Percentiles rank a stretch among this genome's conserved stretches.
phyloP scores from a whole-genome alignment of 2,329 filamentous ascomycete genomes.

The Cryoendolithus antarcticus region DNA sequence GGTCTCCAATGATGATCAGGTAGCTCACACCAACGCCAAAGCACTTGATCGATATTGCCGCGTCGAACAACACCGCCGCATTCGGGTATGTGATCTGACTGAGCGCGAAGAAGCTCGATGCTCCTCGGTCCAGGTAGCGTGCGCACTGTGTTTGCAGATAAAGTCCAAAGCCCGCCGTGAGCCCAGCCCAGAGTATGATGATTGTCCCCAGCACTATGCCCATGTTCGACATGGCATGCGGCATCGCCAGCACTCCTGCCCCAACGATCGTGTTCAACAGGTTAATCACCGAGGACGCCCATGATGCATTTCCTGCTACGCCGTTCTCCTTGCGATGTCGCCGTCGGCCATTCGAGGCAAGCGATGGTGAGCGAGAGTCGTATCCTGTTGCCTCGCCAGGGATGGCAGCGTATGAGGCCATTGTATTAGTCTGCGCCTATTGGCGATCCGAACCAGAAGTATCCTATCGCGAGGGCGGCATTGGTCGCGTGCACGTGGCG shows the following conservation, averaged over 20 bases:
- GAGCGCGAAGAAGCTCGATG: slow-evolving; percentile 87
- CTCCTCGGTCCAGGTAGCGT: slow-evolving; percentile 79
- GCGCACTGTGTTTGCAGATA: slow-evolving; percentile 92
- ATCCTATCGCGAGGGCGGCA: no score
- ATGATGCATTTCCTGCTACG: slow-evolving; percentile 63
- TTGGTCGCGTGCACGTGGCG: no score
- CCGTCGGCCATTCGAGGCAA: slow-evolving; percentile 33
- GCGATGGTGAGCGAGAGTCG: slow-evolving; percentile 27
- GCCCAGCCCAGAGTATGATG: slow-evolving; percentile 81
- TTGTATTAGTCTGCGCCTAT: slow-evolving; percentile 10
- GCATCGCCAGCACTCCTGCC: slow-evolving; percentile 88
- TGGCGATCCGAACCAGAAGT: no score
- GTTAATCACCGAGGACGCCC: slow-evolving; percentile 86
- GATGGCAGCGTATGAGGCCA: slow-evolving; percentile 37
- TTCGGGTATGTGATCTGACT: slow-evolving; percentile 96
- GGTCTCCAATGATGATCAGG: slow-evolving; percentile 93
- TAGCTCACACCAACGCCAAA: slow-evolving; percentile 97
- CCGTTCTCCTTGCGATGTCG: slow-evolving; percentile 61
- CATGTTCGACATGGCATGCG: slow-evolving; percentile 90
- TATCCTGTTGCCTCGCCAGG: slow-evolving; percentile 25
- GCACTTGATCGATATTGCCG: slow-evolving; percentile 92
- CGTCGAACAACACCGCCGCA: slow-evolving; percentile 87
- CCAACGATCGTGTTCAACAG: slow-evolving; percentile 94
- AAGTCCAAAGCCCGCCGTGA: slow-evolving; percentile 81
- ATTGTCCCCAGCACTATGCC: slow-evolving; percentile 74